These are phyloP conservation scores for Pseudotulostoma volvatum DNA, from an alignment of 495 filamentous ascomycete species.

Conservation along the genomic window DNA sequence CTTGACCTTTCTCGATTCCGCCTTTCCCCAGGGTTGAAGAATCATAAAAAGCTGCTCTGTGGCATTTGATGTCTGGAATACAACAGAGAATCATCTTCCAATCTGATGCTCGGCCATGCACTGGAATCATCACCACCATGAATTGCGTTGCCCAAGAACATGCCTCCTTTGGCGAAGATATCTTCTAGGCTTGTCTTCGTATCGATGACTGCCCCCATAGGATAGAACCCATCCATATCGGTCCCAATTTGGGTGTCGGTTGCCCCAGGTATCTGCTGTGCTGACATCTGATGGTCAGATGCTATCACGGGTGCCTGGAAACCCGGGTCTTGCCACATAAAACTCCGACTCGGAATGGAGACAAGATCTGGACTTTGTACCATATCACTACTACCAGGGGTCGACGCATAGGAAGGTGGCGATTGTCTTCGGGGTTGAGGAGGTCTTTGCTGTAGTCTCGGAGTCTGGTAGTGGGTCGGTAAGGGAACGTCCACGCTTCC, in stretches of 20 bases:
- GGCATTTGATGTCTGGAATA: no score
- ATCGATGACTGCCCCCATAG: constrained; percentile 6
- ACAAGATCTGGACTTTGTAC: constrained; percentile 30
- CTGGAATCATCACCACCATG: constrained; percentile 25
- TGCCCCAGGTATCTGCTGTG: constrained; percentile 8
- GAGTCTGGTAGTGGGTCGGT: neutral
- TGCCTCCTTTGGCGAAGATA: constrained; percentile 23
- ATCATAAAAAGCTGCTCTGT: no score
- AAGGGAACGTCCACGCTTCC: neutral
- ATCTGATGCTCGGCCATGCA: constrained; percentile 26
- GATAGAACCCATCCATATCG: constrained; percentile 15
- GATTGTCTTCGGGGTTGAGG: neutral
- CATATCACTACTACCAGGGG: constrained; percentile 4
- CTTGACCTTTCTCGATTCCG: no score
- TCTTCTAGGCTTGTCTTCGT: constrained; percentile 27
- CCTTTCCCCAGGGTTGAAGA: no score
- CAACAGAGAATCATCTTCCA: neutral
- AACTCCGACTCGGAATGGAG: constrained; percentile 30
- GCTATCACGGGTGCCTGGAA: constrained; percentile 16
- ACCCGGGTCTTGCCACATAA: constrained; percentile 29
- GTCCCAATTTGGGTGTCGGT: constrained; percentile 13
- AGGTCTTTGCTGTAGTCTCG: neutral
- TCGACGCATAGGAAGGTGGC: neutral
- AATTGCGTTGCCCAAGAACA: constrained; percentile 7
- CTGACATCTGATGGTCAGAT: constrained; percentile 8